A percentile compares a stretch with the other conserved stretches of the same genome.
phyloP scores from a whole-genome alignment of 2,329 filamentous ascomycete species.

The Zopfia rhizophila region DNA sequence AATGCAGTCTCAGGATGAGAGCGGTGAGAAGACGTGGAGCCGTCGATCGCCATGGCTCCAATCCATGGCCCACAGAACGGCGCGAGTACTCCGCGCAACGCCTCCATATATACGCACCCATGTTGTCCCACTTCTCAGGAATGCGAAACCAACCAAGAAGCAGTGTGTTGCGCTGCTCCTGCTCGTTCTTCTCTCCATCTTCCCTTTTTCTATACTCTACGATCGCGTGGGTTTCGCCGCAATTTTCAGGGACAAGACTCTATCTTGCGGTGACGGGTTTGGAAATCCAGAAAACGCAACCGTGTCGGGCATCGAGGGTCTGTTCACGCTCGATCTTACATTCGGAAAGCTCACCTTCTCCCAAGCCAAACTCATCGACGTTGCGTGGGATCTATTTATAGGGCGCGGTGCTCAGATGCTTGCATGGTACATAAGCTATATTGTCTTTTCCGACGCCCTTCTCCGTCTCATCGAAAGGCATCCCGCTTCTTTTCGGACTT shows the following conservation, averaged over 20 bases:
- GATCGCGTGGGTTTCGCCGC: slow-evolving; percentile 19
- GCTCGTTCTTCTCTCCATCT: slow-evolving; percentile 14
- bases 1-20: background rate
- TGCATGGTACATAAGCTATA: slow-evolving; percentile 26
- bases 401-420: slow-evolving; percentile 31
- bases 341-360: slow-evolving; percentile 21
- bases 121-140: slow-evolving; percentile 7
- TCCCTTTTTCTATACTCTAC: slow-evolving; percentile 22
- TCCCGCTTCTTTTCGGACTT: slow-evolving; percentile 28
- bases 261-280: slow-evolving; percentile 24
- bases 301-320: slow-evolving; percentile 5
- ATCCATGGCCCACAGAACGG: background rate
- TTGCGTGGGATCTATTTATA: slow-evolving; percentile 34
- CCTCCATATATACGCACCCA: background rate
- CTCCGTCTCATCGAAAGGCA: slow-evolving; percentile 28
- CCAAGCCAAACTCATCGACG: slow-evolving; percentile 32
- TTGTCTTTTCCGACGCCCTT: slow-evolving; percentile 30
- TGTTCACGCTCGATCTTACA: slow-evolving; percentile 19
- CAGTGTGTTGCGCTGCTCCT: slow-evolving; percentile 25
- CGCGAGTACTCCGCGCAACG: no score
- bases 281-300: slow-evolving; percentile 4
- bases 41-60: slow-evolving; percentile 3
- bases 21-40: slow-evolving; percentile 12
- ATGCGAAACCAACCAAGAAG: slow-evolving; percentile 15
- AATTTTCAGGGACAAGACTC: slow-evolving; percentile 24